A percentile compares a stretch with the other conserved stretches of the same genome.
phyloP scores from a whole-genome alignment of 176 grass and related monocot species.

The Carex parvula region DNA sequence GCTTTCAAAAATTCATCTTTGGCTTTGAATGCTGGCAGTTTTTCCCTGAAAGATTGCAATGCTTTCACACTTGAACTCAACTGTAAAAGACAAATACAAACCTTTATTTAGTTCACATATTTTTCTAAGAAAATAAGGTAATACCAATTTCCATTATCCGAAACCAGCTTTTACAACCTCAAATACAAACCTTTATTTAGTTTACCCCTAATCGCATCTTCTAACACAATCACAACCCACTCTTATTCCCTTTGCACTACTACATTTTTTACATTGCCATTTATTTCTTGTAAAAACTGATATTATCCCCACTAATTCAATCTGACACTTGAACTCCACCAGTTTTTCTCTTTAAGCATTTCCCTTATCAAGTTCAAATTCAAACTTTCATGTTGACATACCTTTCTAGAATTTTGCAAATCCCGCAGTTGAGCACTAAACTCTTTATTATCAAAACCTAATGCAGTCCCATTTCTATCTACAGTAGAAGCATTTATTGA shows the following conservation, averaged over 20 bases:
- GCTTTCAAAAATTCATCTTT: constrained; percentile 78
- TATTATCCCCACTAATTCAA: background rate
- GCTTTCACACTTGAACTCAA: constrained; percentile 47
- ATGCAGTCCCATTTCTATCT: constrained; percentile 33
- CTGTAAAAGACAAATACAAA: constrained; percentile 35
- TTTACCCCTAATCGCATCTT: background rate
- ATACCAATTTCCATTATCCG: background rate
- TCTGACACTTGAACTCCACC: background rate
- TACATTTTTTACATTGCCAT: background rate
- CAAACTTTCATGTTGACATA: constrained; percentile 20
- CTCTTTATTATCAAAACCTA: constrained; percentile 47
- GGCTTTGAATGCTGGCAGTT: constrained; percentile 71
- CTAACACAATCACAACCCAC: background rate
- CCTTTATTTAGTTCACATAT: too few species aligned
- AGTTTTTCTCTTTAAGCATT: background rate
- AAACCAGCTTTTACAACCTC: background rate
- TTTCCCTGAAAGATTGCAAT: constrained; percentile 88
- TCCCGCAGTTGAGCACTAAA: constrained; percentile 74
- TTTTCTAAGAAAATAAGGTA: too few species aligned
- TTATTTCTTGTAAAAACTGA: background rate
- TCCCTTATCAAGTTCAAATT: background rate
- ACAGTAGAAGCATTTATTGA: constrained; percentile 27
- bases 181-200: background rate
- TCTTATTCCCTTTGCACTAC: background rate
- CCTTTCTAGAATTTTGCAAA: constrained; percentile 79